Conservation (phyloP, 257 asterid species). For the Nyctanthes arbortristis region DNA sequence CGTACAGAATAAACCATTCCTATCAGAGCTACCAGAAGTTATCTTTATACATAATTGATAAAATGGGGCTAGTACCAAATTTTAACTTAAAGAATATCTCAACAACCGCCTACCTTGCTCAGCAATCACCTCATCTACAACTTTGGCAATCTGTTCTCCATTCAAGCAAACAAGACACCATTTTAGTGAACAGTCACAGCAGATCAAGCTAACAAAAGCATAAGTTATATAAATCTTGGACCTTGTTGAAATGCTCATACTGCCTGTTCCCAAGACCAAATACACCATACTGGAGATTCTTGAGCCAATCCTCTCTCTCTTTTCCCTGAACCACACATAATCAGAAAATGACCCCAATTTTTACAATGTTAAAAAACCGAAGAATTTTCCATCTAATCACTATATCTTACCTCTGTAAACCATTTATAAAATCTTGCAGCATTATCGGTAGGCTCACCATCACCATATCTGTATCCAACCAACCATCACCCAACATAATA, state of each 20-base stretch:
- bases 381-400: not conserved
- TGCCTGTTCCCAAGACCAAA: constrained; percentile 99
- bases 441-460: constrained; percentile 99
- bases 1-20: not conserved
- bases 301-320: constrained; percentile 76
- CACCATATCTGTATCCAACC: constrained; percentile 85
- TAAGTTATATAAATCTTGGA: constrained; percentile 19
- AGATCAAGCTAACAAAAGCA: not conserved
- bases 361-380: constrained; percentile 15
- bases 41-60: constrained; percentile 1
- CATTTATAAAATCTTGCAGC: constrained; percentile 97
- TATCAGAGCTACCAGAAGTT: not conserved
- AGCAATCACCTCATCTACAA: constrained; percentile 64
- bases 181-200: constrained; percentile 12
- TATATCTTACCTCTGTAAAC: constrained; percentile 75
- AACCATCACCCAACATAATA: constrained; percentile 46
- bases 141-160: constrained; percentile 74
- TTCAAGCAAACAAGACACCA: constrained; percentile 19
- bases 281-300: constrained; percentile 80
- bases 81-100: not conserved
- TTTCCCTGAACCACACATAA: constrained; percentile 55
- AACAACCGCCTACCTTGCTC: constrained; percentile 64
- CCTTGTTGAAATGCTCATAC: constrained; percentile 99
- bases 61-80: not conserved
- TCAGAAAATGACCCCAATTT: constrained; percentile 21